Base-by-base conservation (phyloP, 108 stramenopile genomes). In the Nannochloropsis oceanica region DNA sequence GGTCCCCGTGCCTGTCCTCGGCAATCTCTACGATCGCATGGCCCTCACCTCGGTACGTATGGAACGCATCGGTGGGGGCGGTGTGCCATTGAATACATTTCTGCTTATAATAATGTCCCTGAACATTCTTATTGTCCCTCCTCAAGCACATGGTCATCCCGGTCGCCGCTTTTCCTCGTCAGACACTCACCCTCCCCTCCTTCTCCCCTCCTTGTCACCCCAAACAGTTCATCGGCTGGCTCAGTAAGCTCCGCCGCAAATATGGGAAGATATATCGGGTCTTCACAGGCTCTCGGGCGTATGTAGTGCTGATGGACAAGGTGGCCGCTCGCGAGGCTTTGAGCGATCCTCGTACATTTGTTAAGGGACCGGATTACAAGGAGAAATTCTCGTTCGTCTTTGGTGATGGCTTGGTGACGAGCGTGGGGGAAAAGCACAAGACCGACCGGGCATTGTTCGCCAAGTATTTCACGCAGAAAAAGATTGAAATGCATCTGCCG, bases 371-470 rank as follows among this genome's bases (percentile, higher is more conserved):
- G 27, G 87, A 90, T 80, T 90, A 90, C 84, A 24, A 26, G 43
- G 46, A 82, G 26, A 79, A 80, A 79, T 90, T 90, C 85, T 46
- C 44, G 18, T 22, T 83, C 11, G 87, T 87, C 44, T 90, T 90
- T 34, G 90, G 90, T 14, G 50, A 90, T 22, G 90, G 90, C 43
- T 84, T 90, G 22, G 90, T 90, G 26, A 90, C 90, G 44, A 43
- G 46, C 81, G 81, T 79, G 26, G 85, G 88, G 20, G 87, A 85
- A 12, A 43, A 83, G 22, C 90, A 90, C 87, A 10, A 42, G 43
- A n/a, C n/a, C n/a, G 90, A 84, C 26, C 34, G 87, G 11, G 26
- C 43, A 3, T 59, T 82, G 25, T 81, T 90, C 18, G 87, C 80
- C 22, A 81, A 82, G 83, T 90, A 82, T 83, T 90, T 90, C 83